Percentiles rank a stretch among this genome's conserved stretches.
These are phyloP conservation scores for Styphnolobium japonicum DNA, from an alignment of 306 rosid species.

Conservation along the genomic window DNA sequence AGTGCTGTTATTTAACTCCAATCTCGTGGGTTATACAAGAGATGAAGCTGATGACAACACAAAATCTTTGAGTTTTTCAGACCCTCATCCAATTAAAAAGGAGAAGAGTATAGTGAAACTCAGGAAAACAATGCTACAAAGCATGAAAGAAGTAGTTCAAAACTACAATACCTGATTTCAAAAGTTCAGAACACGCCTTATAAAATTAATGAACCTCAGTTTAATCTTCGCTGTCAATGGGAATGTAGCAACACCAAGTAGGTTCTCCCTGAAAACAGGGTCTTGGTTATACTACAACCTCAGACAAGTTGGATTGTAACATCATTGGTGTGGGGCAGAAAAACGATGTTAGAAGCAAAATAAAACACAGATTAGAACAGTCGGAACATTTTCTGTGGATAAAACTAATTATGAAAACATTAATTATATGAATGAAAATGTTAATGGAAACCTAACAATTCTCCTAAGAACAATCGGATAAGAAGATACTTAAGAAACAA, in stretches of 20 bases:
- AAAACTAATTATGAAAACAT: no score
- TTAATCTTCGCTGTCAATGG: conserved; percentile 35
- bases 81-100: conserved; percentile 17
- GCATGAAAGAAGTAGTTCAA: not conserved
- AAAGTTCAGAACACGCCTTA: not conserved
- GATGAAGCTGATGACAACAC: conserved; percentile 69
- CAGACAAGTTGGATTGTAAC: conserved; percentile 55
- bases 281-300: conserved; percentile 36
- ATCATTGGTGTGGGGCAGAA: conserved; percentile 14
- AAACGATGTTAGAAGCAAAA: not conserved
- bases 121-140: no score
- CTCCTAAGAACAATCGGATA: not conserved
- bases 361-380: not conserved
- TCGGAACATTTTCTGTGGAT: not conserved
- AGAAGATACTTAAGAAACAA: no score
- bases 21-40: conserved; percentile 20
- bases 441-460: not conserved
- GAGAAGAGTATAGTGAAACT: conserved; percentile 40
- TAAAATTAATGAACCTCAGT: conserved; percentile 26
- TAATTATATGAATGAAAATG: no score
- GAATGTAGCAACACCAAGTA: conserved; percentile 40
- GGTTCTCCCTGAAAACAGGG: conserved; percentile 49
- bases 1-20: conserved; percentile 61
- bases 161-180: not conserved
- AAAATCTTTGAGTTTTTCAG: conserved; percentile 43